These are phyloP conservation scores for Penicillium lagena DNA, from an alignment of 495 filamentous ascomycete genomes.

Conservation along the genomic window DNA sequence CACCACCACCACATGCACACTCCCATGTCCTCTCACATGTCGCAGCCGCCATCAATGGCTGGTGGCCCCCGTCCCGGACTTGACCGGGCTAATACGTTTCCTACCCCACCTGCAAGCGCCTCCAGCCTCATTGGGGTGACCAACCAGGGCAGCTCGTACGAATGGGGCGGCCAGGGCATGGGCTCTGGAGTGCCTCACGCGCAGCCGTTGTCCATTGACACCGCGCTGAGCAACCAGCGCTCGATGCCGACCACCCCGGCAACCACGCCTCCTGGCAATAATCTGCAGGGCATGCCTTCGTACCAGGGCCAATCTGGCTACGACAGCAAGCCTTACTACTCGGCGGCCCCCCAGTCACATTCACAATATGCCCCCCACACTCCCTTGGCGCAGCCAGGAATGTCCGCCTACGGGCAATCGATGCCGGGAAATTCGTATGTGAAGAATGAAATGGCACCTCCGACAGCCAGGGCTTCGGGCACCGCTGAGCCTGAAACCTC, in stretches of 20 bases:
- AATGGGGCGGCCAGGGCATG: slow-evolving; percentile 68
- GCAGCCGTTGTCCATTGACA: slow-evolving; percentile 82
- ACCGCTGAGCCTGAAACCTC: slow-evolving; percentile 50
- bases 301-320: slow-evolving; percentile 69
- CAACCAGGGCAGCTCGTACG: slow-evolving; percentile 64
- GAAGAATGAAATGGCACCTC: slow-evolving; percentile 90
- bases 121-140: slow-evolving; percentile 83
- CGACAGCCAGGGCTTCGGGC: slow-evolving; percentile 53
- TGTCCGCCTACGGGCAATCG: slow-evolving; percentile 59
- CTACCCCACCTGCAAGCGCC: slow-evolving; percentile 88
- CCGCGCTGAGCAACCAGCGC: slow-evolving; percentile 68
- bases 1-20: slow-evolving; percentile 75
- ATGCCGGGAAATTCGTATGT: slow-evolving; percentile 59
- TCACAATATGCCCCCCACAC: slow-evolving; percentile 61
- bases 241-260: slow-evolving; percentile 93
- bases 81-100: slow-evolving; percentile 83
- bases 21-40: slow-evolving; percentile 55
- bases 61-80: slow-evolving; percentile 67
- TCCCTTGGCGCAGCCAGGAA: slow-evolving; percentile 56
- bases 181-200: slow-evolving; percentile 53
- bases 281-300: slow-evolving; percentile 69
- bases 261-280: slow-evolving; percentile 80
- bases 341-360: slow-evolving; percentile 63
- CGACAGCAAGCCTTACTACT: slow-evolving; percentile 76
- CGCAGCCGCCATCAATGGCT: slow-evolving; percentile 66